Base-by-base conservation (phyloP, 768 basidiomycete species). In the Pleurotus cornucopiae region DNA sequence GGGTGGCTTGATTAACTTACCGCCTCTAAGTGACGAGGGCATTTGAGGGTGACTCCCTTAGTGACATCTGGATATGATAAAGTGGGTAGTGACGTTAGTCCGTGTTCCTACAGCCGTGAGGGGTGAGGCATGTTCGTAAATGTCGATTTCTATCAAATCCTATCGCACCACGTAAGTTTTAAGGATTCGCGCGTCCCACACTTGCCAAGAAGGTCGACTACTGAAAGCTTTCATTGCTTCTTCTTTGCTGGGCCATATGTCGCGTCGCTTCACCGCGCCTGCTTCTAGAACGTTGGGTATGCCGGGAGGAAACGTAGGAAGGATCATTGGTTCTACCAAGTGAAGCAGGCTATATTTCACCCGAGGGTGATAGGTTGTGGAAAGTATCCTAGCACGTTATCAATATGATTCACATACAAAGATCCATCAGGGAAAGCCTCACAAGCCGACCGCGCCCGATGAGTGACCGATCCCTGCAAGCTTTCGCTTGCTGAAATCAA, bases 401-500 rank as follows among this genome's bases (percentile, higher is more conserved):
- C 7, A 9, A 34, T 2, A 2, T 1, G 2, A 2, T 9, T 38
- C 25, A 13, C 12, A 37, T 40, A 30, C 6, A 53, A 49, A 14
- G 34, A 37, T 12, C 18, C 4, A 5, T 12, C 11, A 40, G 30
- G 26, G 16, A 49, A 26, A 11, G 1, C 69, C 78, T 30, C 57
- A 81, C 81, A 80, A 57, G 2, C 68, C 69, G 1, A 73, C 65
- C 1, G 76, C 78, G 6, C 81, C 80, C 78, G 82, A 80, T 0
- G 82, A 84, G 61, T 84, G 82, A 0, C 79, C 82, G 13, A 84
- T 67, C 2, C 76, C 79, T 13, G 83, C 73, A 3, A 84, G 64
- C 13, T 67, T 76, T 14, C 73, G 78, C n/a, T 62, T 69, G 16
- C 62, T 67, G 56, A 83, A 81, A 59, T 82, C 76, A n/a, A 79